Conservation (phyloP, 352 stramenopile genomes). For the Phytophthora sp. region DNA sequence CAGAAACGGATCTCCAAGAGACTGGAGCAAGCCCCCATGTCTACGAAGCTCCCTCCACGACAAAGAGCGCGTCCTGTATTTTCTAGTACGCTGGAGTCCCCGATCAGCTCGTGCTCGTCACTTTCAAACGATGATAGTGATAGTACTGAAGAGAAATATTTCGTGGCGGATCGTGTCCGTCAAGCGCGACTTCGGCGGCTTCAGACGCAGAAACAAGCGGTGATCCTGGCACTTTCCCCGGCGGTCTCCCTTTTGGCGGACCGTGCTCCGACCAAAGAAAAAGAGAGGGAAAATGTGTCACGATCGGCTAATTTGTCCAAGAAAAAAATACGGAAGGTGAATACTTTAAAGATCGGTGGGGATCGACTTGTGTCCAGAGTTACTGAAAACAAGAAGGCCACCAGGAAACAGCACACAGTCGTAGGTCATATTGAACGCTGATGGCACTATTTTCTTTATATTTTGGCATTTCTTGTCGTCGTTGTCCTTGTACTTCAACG, state of each 20-base stretch:
- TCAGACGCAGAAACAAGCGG: conserved; percentile 27
- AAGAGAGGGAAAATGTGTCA: conserved; percentile 21
- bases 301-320: conserved; percentile 15
- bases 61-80: conserved; percentile 3
- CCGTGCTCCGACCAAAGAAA: conserved; percentile 2
- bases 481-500: no score
- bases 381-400: conserved; percentile 17
- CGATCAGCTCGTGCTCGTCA: conserved; percentile 40
- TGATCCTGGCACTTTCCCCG: conserved; percentile 23
- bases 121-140: conserved; percentile 39
- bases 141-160: conserved; percentile 18
- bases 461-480: background rate
- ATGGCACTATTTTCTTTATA: background rate
- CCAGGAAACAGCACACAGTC: conserved; percentile 5
- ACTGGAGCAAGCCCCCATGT: conserved; percentile 48
- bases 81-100: conserved; percentile 9
- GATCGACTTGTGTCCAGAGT: conserved; percentile 2
- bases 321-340: conserved; percentile 25
- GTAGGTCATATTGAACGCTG: background rate
- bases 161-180: conserved; percentile 15
- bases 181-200: conserved; percentile 28
- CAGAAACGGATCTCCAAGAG: conserved; percentile 71
- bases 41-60: conserved; percentile 13
- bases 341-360: background rate
- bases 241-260: conserved; percentile 17